phyloP scores from a whole-genome alignment of 2,329 filamentous ascomycete genomes.

The Canariomyces notabilis region DNA sequence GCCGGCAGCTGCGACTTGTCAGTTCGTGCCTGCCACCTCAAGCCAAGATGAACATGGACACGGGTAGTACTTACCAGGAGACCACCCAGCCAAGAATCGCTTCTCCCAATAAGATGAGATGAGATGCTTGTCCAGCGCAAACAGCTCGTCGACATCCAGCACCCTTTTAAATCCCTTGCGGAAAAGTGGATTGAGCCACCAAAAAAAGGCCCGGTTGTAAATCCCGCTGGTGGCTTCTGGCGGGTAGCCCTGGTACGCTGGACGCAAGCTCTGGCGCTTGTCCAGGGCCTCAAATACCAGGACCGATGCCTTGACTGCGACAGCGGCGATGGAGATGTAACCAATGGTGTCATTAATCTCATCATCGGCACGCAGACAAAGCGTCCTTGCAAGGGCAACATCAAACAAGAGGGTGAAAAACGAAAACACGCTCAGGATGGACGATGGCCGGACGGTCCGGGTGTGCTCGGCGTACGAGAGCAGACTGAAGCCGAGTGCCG shows the following conservation, averaged over 20 bases:
- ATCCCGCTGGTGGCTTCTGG: slow-evolving; percentile 24
- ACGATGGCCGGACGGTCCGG: slow-evolving; percentile 30
- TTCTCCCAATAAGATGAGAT: slow-evolving; percentile 11
- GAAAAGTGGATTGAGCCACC: slow-evolving; percentile 26
- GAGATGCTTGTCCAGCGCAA: slow-evolving; percentile 22
- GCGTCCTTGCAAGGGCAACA: slow-evolving; percentile 30
- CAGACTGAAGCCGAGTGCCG: slow-evolving; percentile 27
- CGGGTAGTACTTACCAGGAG: slow-evolving; percentile 8
- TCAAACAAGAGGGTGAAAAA: slow-evolving; percentile 32
- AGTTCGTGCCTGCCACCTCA: not conserved
- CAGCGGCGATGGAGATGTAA: slow-evolving; percentile 25
- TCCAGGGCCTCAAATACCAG: slow-evolving; percentile 31
- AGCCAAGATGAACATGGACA: not conserved
- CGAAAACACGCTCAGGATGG: slow-evolving; percentile 31
- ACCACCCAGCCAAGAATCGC: slow-evolving; percentile 15
- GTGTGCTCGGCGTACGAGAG: slow-evolving; percentile 36
- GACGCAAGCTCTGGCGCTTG: slow-evolving; percentile 24
- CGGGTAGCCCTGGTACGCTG: slow-evolving; percentile 15
- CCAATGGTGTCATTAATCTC: slow-evolving; percentile 20
- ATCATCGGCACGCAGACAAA: slow-evolving; percentile 30
- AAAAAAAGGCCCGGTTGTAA: slow-evolving; percentile 24
- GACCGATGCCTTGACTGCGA: slow-evolving; percentile 28
- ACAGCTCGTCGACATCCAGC: slow-evolving; percentile 23
- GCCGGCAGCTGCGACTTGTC: slow-evolving; percentile 11
- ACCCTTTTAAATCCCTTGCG: slow-evolving; percentile 18